Evolutionary conservation across 768 basidiomycete genomes (phyloP).

Genomic region (Leccinum broughii): DNA sequence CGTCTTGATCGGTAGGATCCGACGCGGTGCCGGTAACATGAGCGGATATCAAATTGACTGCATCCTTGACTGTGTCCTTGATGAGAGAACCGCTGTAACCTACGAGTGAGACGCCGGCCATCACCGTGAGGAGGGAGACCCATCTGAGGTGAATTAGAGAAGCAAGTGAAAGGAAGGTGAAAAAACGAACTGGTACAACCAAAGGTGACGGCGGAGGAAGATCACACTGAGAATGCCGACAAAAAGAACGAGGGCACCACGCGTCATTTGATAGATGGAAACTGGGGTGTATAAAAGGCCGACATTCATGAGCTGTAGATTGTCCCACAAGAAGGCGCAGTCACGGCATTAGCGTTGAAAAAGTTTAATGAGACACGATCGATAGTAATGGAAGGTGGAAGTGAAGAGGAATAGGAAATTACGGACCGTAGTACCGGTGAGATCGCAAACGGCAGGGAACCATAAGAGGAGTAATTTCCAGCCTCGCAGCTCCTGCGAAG

Average conservation of each 20-base stretch:
- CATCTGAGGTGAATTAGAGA: slow-evolving; percentile 53
- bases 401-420: slow-evolving; percentile 15
- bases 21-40: slow-evolving; percentile 34
- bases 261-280: slow-evolving; percentile 96
- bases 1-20: slow-evolving; percentile 53
- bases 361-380: slow-evolving; percentile 7
- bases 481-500: slow-evolving; percentile 55
- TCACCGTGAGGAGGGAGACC: slow-evolving; percentile 87
- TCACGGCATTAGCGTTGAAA: slow-evolving; percentile 20
- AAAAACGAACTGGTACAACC: slow-evolving; percentile 74
- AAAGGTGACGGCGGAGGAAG: slow-evolving; percentile 83
- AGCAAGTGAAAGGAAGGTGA: slow-evolving; percentile 5
- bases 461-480: slow-evolving; percentile 77
- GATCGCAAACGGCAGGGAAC: slow-evolving; percentile 87
- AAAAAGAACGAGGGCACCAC: slow-evolving; percentile 90
- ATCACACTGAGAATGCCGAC: slow-evolving; percentile 90
- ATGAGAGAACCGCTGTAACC: slow-evolving; percentile 89
- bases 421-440: slow-evolving; percentile 87
- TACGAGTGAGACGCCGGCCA: slow-evolving; percentile 79
- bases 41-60: slow-evolving; percentile 23
- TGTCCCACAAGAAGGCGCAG: slow-evolving; percentile 13
- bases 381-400: slow-evolving; percentile 11
- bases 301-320: slow-evolving; percentile 79
- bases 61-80: slow-evolving; percentile 66
- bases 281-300: slow-evolving; percentile 96